A percentile compares a stretch with the other conserved stretches of the same genome.
Evolutionary conservation across 31 red algal species (phyloP).

Genomic region (Asparagopsis taxiformis): DNA sequence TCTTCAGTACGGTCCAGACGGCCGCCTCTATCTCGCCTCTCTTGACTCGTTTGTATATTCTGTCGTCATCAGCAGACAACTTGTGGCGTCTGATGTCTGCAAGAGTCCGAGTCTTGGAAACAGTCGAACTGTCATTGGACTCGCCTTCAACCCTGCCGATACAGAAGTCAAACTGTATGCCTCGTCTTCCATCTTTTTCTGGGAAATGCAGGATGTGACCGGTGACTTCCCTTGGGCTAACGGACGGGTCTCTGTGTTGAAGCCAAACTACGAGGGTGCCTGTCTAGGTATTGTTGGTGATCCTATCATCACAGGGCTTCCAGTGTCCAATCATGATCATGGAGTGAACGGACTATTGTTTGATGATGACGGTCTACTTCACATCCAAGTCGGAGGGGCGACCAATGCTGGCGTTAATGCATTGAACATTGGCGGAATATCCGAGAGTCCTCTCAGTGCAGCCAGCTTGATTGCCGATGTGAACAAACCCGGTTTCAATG

Average conservation of each 20-base stretch:
- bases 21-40: slow-evolving; percentile 49
- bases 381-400: slow-evolving; percentile 58
- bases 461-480: slow-evolving; percentile 50
- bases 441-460: slow-evolving; percentile 45
- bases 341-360: slow-evolving; percentile 53
- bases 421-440: slow-evolving; percentile 37
- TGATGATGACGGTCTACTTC: slow-evolving; percentile 57
- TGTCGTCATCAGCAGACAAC: slow-evolving; percentile 19
- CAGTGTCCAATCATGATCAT: slow-evolving; percentile 71
- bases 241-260: slow-evolving; percentile 44
- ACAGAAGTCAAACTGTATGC: slow-evolving; percentile 32
- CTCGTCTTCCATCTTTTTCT: slow-evolving; percentile 64
- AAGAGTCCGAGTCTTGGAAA: slow-evolving; percentile 36
- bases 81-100: slow-evolving; percentile 40
- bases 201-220: slow-evolving; percentile 7
- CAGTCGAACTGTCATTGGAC: slow-evolving; percentile 47
- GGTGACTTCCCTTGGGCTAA: slow-evolving; percentile 50
- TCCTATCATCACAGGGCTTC: slow-evolving; percentile 66
- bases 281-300: slow-evolving; percentile 52
- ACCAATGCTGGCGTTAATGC: slow-evolving; percentile 61
- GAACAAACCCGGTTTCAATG: slow-evolving; percentile 39
- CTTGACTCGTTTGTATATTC: slow-evolving; percentile 64
- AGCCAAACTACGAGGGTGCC: slow-evolving; percentile 13
- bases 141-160: slow-evolving; percentile 72
- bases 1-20: slow-evolving; percentile 61